Evolutionary conservation across 257 asterid genomes (phyloP), one percentile per base, ranked within the genome.

Genomic region (Nicotiana attenuata): DNA sequence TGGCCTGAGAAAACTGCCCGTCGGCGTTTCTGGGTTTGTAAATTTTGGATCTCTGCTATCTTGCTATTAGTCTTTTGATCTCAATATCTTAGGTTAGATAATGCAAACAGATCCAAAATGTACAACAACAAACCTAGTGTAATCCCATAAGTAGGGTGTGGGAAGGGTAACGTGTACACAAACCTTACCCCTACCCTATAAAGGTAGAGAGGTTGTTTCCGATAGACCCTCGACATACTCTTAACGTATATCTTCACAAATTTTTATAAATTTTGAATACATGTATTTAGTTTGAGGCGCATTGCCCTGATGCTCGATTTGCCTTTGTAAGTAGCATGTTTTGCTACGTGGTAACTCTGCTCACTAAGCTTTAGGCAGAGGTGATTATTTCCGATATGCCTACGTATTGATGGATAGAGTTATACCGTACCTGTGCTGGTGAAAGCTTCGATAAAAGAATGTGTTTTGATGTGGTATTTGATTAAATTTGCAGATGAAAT

Each of bases 1-100:
- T 96, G 99, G 99, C 99, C 99, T 0, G 99, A 96, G 92, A 92
- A 90, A 87, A 85, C 88, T 83, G 92, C 89, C 78, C 97, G 98
- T n/a, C 85, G 81, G 65, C 91, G 99, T 45, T 82, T 85, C 78
- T 96, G 99, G 99, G 99, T 96, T 91, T 20, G 97, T 41, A 41
- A 41, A 7, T 84, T 10, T 73, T 47, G 7, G 75, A 66, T 66
- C 3, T 3, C 17, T 9, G 15, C 24, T 66, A 15, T 0, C 17
- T 65, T 65, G 47, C 45, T 65, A 15, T 14, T 7, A 65, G 29
- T 13, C 24, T 20, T 13, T 66, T 17, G 76, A 19, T 66, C 52
- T 33, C 76, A 66, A 31, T 45, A 0, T 47, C 61, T 47, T 73
- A 22, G 24, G 19, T 60, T 10, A 10, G 29, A 20, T 10, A 20